These are phyloP conservation scores for Solanum etuberosum DNA, from an alignment of 257 asterid species.

Conservation along the genomic window DNA sequence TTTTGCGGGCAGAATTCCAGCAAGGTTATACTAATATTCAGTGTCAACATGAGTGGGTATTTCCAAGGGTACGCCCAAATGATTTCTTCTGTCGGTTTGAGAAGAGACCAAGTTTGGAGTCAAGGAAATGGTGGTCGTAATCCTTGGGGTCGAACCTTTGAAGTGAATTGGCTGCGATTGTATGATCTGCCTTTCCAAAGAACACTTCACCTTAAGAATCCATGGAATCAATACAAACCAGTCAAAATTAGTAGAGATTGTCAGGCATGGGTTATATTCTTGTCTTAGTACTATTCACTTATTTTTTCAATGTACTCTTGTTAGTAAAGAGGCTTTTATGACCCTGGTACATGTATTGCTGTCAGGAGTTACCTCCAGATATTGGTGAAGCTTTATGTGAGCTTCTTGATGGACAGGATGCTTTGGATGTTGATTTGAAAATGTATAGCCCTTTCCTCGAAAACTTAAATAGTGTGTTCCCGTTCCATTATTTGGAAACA, in stretches of 20 bases:
- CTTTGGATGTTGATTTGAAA: conserved; percentile 26
- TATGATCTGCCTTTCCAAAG: conserved; percentile 71
- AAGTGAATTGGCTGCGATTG: conserved; percentile 77
- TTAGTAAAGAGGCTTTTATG: conserved; percentile 4
- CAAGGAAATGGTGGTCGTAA: conserved; percentile 61
- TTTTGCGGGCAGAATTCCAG: conserved; percentile 59
- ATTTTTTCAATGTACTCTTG: not conserved
- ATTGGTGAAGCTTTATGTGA: conserved; percentile 91
- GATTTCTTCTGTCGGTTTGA: conserved; percentile 83
- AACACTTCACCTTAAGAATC: conserved; percentile 90
- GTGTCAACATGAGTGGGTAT: conserved; percentile 96
- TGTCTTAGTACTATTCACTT: not conserved
- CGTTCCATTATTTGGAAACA: conserved; percentile 1
- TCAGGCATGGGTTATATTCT: conserved; percentile 39
- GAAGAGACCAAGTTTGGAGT: conserved; percentile 76
- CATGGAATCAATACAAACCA: conserved; percentile 80
- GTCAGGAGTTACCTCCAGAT: conserved; percentile 81
- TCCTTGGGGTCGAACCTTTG: conserved; percentile 88
- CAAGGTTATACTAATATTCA: conserved; percentile 89
- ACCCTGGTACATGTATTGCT: conserved; percentile 16
- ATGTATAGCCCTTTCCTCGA: conserved; percentile 10
- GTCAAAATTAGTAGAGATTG: conserved; percentile 96
- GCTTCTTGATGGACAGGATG: conserved; percentile 69
- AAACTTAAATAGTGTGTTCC: not conserved
- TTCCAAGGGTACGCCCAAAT: conserved; percentile 98